phyloP scores from a whole-genome alignment of 371 early-diverging fungal species.

The Chytridium lagenaria region DNA sequence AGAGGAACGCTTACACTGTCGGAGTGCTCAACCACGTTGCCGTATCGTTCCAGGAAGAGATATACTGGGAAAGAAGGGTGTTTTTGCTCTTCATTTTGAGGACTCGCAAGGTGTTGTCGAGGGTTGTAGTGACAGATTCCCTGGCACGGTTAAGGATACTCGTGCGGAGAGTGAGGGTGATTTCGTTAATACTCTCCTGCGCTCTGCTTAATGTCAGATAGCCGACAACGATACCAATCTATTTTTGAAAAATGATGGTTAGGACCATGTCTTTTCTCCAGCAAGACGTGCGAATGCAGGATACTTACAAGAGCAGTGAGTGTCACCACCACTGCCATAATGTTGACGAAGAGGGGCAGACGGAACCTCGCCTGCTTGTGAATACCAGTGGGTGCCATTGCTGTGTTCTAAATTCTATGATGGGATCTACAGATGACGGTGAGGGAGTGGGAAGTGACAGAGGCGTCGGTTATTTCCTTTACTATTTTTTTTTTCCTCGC shows the following conservation, averaged over 20 bases:
- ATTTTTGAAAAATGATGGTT: background rate
- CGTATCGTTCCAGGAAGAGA: background rate
- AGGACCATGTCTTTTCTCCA: background rate
- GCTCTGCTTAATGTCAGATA: conserved; percentile 6
- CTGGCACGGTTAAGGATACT: conserved; percentile 2
- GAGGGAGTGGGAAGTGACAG: too few species aligned
- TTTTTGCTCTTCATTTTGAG: conserved; percentile 1
- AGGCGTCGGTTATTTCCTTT: too few species aligned
- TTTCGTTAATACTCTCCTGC: conserved; percentile 3
- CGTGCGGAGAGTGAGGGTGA: background rate
- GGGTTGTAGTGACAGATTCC: background rate
- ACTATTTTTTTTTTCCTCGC: too few species aligned
- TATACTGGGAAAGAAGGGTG: background rate
- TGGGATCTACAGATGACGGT: background rate
- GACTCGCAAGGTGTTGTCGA: background rate
- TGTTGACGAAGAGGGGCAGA: conserved; percentile 17
- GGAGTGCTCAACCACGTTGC: background rate
- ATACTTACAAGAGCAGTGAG: background rate
- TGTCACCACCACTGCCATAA: background rate
- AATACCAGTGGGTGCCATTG: background rate
- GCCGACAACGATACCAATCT: conserved; percentile 12
- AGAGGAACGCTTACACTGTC: conserved; percentile 12
- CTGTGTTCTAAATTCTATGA: background rate
- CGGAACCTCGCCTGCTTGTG: conserved; percentile 15
- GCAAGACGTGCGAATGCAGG: background rate